A percentile compares a stretch with the other conserved stretches of the same genome.
These are phyloP conservation scores for Nothophaeocryptopus gaeumannii DNA, from an alignment of 2,329 filamentous ascomycete genomes.

Conservation along the genomic window DNA sequence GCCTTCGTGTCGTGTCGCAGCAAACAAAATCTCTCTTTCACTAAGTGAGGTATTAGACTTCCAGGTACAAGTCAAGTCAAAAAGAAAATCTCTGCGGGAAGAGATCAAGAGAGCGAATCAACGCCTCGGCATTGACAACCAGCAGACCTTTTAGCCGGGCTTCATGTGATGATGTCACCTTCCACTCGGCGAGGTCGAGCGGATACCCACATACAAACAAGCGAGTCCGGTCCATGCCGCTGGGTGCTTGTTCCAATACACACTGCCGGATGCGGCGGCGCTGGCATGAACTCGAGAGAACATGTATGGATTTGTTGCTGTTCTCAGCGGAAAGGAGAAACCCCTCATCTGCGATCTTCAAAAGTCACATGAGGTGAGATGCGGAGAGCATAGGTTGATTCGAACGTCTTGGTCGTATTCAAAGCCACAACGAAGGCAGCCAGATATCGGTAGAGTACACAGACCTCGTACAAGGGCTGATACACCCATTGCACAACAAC, in stretches of 20 bases:
- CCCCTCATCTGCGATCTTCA: too few species aligned
- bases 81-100: not conserved
- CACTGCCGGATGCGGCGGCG: not conserved
- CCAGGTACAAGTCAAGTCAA: not conserved
- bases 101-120: constrained; percentile 1
- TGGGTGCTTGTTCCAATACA: not conserved
- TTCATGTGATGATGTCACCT: too few species aligned
- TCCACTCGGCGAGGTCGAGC: too few species aligned
- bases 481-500: not conserved
- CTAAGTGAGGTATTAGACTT: constrained; percentile 1
- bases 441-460: not conserved
- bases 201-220: not conserved
- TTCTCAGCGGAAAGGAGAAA: too few species aligned
- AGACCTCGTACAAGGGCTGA: not conserved
- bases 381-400: too few species aligned
- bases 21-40: not conserved
- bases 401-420: too few species aligned
- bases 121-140: constrained; percentile 4
- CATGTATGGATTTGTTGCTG: too few species aligned
- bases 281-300: not conserved
- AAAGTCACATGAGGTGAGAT: too few species aligned
- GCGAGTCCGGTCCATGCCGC: not conserved
- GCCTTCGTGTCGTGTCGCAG: too few species aligned
- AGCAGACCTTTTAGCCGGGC: too few species aligned
- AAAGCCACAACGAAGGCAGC: not conserved